phyloP scores from a whole-genome alignment of 2,329 filamentous ascomycete species.

The Xylariaceae sp. region DNA sequence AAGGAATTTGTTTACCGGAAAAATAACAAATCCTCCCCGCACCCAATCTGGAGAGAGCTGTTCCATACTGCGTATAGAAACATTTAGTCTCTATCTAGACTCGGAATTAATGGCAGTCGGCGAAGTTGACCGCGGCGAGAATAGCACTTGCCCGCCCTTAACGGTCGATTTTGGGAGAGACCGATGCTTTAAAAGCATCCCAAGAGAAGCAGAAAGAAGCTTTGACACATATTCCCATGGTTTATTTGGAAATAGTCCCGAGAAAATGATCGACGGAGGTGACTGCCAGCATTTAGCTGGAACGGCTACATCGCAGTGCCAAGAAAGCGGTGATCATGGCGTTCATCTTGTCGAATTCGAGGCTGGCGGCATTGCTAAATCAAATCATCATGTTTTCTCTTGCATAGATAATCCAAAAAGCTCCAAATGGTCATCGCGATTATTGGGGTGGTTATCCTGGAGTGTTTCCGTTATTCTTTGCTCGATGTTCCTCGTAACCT shows the following conservation, averaged over 20 bases:
- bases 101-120: background rate
- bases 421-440: background rate
- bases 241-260: background rate
- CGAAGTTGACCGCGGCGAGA: background rate
- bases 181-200: background rate
- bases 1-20: too few species aligned
- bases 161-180: background rate
- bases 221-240: background rate
- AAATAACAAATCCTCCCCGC: too few species aligned
- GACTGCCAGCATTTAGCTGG: background rate
- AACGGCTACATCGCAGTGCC: background rate
- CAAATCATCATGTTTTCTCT: background rate
- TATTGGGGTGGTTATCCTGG: background rate
- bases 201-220: background rate
- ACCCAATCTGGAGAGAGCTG: too few species aligned
- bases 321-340: background rate
- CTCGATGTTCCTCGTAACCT: background rate
- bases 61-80: too few species aligned
- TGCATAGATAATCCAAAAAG: background rate
- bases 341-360: too few species aligned
- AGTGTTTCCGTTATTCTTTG: background rate
- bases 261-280: background rate
- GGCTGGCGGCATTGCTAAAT: background rate
- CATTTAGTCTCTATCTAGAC: background rate
- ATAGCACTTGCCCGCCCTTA: background rate